phyloP scores from a whole-genome alignment of 352 stramenopile species.

The Phytopythium ostracodes region DNA sequence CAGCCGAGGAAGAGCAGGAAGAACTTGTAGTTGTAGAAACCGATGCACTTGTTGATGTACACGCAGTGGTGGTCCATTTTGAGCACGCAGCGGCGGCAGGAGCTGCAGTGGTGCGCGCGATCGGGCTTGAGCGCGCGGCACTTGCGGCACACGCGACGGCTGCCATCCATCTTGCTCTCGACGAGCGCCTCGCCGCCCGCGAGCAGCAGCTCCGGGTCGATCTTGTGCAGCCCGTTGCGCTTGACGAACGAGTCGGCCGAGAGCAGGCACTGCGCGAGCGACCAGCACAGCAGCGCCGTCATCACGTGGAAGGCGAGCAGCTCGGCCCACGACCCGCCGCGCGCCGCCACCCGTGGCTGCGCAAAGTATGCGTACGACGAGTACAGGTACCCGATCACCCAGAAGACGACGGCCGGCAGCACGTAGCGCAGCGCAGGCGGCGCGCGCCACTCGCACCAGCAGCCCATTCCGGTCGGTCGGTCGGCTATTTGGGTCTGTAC shows the following conservation, averaged over 20 bases:
- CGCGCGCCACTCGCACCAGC: conserved; percentile 61
- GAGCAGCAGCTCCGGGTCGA: conserved; percentile 9
- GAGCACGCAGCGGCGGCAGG: conserved; percentile 69
- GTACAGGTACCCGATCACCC: conserved; percentile 65
- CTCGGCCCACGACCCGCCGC: conserved; percentile 25
- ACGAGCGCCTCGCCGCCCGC: conserved; percentile 17
- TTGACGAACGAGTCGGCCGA: conserved; percentile 56
- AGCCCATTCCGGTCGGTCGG: conserved; percentile 30
- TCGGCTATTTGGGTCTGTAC: not conserved
- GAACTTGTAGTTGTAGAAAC: conserved; percentile 89
- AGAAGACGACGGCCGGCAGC: conserved; percentile 37
- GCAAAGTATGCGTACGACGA: conserved; percentile 48
- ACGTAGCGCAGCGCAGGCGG: conserved; percentile 53
- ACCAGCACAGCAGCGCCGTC: conserved; percentile 50
- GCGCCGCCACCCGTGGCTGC: conserved; percentile 37
- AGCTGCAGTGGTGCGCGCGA: conserved; percentile 80
- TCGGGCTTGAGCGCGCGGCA: conserved; percentile 74
- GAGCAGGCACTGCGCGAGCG: conserved; percentile 47
- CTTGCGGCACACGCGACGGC: conserved; percentile 64
- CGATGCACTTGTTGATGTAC: conserved; percentile 90
- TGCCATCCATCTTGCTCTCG: conserved; percentile 73
- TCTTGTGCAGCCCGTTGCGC: conserved; percentile 22
- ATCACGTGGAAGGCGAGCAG: conserved; percentile 53
- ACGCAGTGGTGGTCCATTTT: conserved; percentile 90
- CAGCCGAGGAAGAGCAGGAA: conserved; percentile 84